Conservation (phyloP, 176 grass and related monocot species). For the Elaeis guineensis region DNA sequence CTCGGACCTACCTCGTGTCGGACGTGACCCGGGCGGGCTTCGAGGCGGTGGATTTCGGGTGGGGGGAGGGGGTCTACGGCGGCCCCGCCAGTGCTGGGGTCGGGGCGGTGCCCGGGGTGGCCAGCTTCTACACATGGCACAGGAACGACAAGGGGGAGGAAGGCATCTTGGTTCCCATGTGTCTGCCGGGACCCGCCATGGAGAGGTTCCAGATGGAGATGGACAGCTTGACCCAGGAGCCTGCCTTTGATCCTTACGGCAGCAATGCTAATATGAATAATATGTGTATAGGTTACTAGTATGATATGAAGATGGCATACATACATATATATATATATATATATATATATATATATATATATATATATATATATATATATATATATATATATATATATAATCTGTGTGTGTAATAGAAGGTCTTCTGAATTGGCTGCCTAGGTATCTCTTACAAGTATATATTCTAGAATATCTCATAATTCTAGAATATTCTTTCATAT, state of each 20-base stretch:
- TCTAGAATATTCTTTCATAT: too few species aligned
- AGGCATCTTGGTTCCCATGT: slow-evolving; percentile 16
- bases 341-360: too few species aligned
- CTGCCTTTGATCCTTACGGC: neutral
- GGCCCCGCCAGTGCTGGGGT: slow-evolving; percentile 56
- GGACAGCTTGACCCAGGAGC: neutral
- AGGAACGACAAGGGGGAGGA: slow-evolving; percentile 53
- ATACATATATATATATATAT: too few species aligned
- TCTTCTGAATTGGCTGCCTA: too few species aligned
- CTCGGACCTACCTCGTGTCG: slow-evolving; percentile 55
- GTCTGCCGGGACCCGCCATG: neutral
- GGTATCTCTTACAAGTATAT: too few species aligned
- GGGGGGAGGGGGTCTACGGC: slow-evolving; percentile 42
- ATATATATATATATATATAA: too few species aligned
- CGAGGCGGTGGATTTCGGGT: slow-evolving; percentile 62
- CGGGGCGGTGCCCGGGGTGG: slow-evolving; percentile 26
- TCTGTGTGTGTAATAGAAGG: too few species aligned
- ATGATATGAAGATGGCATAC: too few species aligned
- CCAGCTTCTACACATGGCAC: slow-evolving; percentile 43
- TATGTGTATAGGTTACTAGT: too few species aligned
- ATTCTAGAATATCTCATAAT: too few species aligned
- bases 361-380: too few species aligned
- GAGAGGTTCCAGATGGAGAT: neutral
- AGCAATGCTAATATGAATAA: too few species aligned
- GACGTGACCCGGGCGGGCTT: slow-evolving; percentile 52